Conservation (phyloP, 371 early-diverging fungal species). For the Lichtheimia ornata region DNA sequence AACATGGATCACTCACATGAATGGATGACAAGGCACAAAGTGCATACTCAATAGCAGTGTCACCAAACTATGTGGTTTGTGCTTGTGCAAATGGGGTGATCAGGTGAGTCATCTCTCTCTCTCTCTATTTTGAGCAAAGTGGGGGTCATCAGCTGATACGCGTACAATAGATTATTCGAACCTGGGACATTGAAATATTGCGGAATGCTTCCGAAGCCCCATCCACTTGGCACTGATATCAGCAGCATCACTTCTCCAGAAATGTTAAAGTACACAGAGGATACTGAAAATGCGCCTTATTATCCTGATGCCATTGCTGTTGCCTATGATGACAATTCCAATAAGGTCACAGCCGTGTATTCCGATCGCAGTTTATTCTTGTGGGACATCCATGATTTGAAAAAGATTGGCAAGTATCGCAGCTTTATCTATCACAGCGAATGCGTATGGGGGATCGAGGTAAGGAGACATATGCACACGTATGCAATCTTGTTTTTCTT, state of each 20-base stretch:
- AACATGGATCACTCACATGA: background rate
- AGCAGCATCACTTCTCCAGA: constrained; percentile 39
- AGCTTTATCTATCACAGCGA: constrained; percentile 78
- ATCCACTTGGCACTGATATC: constrained; percentile 70
- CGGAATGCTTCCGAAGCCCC: constrained; percentile 73
- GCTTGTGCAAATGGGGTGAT: constrained; percentile 75
- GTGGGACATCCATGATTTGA: constrained; percentile 74
- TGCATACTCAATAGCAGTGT: constrained; percentile 68
- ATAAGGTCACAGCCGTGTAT: constrained; percentile 61
- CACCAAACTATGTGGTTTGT: constrained; percentile 66
- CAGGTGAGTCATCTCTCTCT: constrained; percentile 35
- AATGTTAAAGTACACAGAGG: constrained; percentile 26
- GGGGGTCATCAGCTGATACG: too few relatives aligned
- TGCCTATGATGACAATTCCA: constrained; percentile 43
- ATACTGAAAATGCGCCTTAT: constrained; percentile 12
- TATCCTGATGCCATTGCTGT: constrained; percentile 69
- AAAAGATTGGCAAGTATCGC: constrained; percentile 63
- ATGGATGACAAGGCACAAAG: constrained; percentile 45
- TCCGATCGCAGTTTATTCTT: constrained; percentile 75
- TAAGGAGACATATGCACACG: constrained; percentile 26
- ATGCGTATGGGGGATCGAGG: constrained; percentile 88
- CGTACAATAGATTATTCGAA: constrained; percentile 65
- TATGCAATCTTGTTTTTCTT: background rate
- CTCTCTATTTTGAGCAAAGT: background rate
- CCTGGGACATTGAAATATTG: constrained; percentile 68